Conservation (phyloP, 164 flowering plant species). For the Hamamelis virginiana region DNA sequence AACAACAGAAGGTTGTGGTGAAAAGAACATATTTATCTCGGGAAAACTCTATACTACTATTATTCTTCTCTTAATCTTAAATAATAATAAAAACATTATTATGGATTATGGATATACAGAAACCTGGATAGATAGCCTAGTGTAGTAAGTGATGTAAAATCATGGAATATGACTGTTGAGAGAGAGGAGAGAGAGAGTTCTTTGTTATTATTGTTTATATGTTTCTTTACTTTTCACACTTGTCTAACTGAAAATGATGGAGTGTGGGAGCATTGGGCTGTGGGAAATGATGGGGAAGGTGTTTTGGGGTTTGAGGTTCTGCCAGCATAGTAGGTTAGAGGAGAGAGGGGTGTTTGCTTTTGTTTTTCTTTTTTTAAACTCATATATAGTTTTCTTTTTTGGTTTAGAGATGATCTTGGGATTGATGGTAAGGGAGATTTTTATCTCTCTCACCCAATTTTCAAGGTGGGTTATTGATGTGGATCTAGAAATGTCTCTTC, state of each 20-base stretch:
- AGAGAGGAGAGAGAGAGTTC: neutral
- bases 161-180: slow-evolving; percentile 26
- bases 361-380: neutral
- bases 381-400: slow-evolving; percentile 19
- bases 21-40: slow-evolving; percentile 15
- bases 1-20: slow-evolving; percentile 31
- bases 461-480: slow-evolving; percentile 56
- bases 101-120: slow-evolving; percentile 3
- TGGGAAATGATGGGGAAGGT: slow-evolving; percentile 50
- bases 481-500: slow-evolving; percentile 61
- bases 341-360: neutral
- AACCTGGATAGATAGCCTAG: slow-evolving; percentile 9
- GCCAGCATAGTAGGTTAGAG: slow-evolving; percentile 10
- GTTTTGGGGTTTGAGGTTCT: slow-evolving; percentile 16
- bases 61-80: neutral
- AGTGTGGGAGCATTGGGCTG: slow-evolving; percentile 42
- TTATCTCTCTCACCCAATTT: slow-evolving; percentile 29
- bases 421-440: slow-evolving; percentile 46
- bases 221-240: slow-evolving; percentile 17
- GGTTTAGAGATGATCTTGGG: slow-evolving; percentile 36
- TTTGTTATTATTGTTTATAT: slow-evolving; percentile 12
- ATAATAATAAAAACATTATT: neutral
- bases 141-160: slow-evolving; percentile 41
- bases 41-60: neutral
- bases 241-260: slow-evolving; percentile 72